Conservation (phyloP, 257 asterid species). For the Solanum habrochaites region DNA sequence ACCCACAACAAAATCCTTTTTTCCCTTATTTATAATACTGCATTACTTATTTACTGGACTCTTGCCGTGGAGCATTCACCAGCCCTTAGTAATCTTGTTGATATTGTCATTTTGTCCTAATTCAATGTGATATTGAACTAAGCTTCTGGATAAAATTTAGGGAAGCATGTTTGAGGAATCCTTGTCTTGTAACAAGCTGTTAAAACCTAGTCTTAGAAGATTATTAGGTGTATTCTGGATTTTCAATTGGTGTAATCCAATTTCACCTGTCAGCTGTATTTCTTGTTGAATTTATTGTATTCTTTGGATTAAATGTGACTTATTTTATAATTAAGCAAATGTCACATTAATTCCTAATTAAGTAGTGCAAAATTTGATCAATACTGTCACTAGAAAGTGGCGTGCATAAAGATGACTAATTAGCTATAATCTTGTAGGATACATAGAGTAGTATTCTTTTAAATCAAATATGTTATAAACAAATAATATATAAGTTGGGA, state of each 20-base stretch:
- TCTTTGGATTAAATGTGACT: background rate
- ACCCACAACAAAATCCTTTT: background rate
- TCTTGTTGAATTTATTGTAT: background rate
- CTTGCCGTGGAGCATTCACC: background rate
- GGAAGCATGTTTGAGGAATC: conserved; percentile 11
- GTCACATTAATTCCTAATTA: background rate
- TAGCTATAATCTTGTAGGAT: background rate
- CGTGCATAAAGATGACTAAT: background rate
- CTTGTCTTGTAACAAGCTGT: conserved; percentile 7
- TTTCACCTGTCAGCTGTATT: background rate
- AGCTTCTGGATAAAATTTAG: conserved; percentile 11
- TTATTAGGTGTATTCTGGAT: conserved; percentile 16
- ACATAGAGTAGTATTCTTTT: background rate
- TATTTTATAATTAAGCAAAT: background rate
- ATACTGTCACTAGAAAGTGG: background rate
- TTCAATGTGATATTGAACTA: conserved; percentile 17
- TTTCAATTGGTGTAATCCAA: background rate
- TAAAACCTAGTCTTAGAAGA: background rate
- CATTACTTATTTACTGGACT: background rate
- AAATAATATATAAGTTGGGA: background rate
- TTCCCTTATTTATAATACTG: conserved; percentile 4
- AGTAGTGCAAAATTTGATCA: background rate
- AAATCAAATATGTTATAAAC: background rate
- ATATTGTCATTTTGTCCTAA: conserved; percentile 16
- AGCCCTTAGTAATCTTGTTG: conserved; percentile 6